Evolutionary conservation across 1,139 yeast species (phyloP).

Genomic region (Scheffersomyces parashehatae): DNA sequence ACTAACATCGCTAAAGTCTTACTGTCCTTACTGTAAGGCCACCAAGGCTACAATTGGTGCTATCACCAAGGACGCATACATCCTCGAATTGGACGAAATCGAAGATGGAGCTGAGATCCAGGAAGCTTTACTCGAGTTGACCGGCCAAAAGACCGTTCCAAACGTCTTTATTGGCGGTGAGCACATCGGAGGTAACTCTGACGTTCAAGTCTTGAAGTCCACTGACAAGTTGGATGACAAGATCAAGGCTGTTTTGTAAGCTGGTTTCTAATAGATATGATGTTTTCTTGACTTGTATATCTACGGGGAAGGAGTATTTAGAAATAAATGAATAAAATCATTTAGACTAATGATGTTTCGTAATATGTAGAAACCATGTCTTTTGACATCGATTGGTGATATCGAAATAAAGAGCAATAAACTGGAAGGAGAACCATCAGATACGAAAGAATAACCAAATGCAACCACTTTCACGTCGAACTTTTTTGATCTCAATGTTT

Average conservation of each 20-base stretch:
- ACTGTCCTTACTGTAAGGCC: slow-evolving; percentile 73
- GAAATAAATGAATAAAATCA: no score
- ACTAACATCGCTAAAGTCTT: slow-evolving; percentile 25
- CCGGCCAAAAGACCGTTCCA: slow-evolving; percentile 94
- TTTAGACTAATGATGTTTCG: no score
- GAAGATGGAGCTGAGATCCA: slow-evolving; percentile 60
- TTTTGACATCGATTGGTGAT: no score
- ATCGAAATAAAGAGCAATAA: no score
- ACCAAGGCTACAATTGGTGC: slow-evolving; percentile 59
- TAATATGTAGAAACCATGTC: no score
- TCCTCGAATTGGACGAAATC: slow-evolving; percentile 62
- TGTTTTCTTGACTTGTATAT: background rate
- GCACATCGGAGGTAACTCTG: slow-evolving; percentile 95
- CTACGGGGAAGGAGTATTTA: no score
- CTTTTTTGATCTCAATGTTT: no score
- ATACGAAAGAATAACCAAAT: no score
- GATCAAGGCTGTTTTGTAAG: slow-evolving; percentile 28
- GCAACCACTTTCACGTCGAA: no score
- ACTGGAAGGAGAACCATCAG: no score
- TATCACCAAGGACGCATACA: slow-evolving; percentile 54
- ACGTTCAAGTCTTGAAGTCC: slow-evolving; percentile 61
- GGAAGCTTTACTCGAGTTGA: slow-evolving; percentile 68
- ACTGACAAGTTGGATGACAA: slow-evolving; percentile 22
- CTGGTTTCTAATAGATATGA: background rate
- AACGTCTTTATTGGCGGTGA: slow-evolving; percentile 85